phyloP scores from a whole-genome alignment of 2,329 filamentous ascomycete genomes.

The Calonectria multiphialidica region DNA sequence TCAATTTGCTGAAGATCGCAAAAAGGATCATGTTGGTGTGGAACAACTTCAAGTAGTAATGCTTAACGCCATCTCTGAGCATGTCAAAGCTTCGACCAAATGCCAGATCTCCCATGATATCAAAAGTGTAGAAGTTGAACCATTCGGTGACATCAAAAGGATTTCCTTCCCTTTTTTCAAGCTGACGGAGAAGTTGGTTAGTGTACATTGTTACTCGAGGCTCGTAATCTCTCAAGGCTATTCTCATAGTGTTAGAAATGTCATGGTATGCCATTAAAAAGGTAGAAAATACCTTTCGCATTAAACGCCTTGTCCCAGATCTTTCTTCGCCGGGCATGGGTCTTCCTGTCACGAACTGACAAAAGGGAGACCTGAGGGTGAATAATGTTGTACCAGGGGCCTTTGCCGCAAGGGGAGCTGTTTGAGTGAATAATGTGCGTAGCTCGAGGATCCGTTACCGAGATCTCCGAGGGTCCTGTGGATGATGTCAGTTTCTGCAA shows the following conservation, averaged over 20 bases:
- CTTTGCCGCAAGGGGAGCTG: conserved; percentile 17
- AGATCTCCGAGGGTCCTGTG: conserved; percentile 23
- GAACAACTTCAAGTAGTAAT: conserved; percentile 8
- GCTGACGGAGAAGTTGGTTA: neutral
- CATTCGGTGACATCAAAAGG: conserved; percentile 5
- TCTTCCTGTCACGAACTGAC: conserved; percentile 6
- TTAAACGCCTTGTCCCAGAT: conserved; percentile 33
- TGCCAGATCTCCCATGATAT: conserved; percentile 31
- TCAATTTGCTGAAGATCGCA: neutral
- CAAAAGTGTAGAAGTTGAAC: conserved; percentile 31
- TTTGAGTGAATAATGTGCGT: conserved; percentile 26
- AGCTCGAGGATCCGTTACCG: conserved; percentile 25
- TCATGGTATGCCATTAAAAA: neutral
- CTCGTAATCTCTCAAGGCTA: conserved; percentile 28
- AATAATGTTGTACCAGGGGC: conserved; percentile 27
- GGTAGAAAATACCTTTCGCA: conserved; percentile 20
- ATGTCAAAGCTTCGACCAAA: conserved; percentile 31
- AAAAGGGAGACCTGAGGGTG: conserved; percentile 23
- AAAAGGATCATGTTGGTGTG: conserved; percentile 12
- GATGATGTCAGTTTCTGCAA: neutral
- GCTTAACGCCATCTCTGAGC: conserved; percentile 4
- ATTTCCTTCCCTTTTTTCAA: neutral
- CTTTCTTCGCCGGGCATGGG: conserved; percentile 27
- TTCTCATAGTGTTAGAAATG: neutral
- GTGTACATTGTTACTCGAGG: conserved; percentile 24